phyloP scores from a whole-genome alignment of 2,329 filamentous ascomycete genomes.

The Trichoderma afroharzianum region DNA sequence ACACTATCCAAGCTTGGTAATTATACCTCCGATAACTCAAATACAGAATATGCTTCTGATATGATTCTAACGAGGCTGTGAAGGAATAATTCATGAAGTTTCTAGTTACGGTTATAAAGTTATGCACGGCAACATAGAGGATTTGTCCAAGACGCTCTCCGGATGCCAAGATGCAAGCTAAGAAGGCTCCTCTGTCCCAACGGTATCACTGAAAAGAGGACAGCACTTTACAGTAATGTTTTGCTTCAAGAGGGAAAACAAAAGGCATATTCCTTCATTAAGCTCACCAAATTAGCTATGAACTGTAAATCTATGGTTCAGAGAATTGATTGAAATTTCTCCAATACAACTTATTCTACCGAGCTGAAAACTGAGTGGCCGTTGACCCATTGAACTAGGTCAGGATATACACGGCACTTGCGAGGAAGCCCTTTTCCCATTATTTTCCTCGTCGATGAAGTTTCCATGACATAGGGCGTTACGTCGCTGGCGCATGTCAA shows the following conservation, averaged over 20 bases:
- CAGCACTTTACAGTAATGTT: not conserved
- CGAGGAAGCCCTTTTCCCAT: not conserved
- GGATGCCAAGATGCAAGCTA: not conserved
- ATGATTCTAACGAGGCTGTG: not conserved
- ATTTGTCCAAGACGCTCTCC: not conserved
- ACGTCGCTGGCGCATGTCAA: not conserved
- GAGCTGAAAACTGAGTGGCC: not conserved
- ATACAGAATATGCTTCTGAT: too few species aligned
- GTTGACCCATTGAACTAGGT: not conserved
- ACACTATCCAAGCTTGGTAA: not conserved
- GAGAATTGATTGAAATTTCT: not conserved
- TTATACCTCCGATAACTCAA: not conserved
- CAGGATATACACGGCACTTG: not conserved
- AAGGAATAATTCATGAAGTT: not conserved
- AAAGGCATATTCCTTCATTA: too few species aligned
- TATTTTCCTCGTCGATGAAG: not conserved
- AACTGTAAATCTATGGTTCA: not conserved
- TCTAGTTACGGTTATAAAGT: not conserved
- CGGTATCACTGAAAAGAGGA: not conserved
- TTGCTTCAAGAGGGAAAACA: not conserved
- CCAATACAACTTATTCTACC: not conserved
- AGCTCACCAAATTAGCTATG: not conserved
- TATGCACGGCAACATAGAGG: too few species aligned
- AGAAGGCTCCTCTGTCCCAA: not conserved
- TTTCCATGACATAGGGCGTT: not conserved